phyloP scores from a whole-genome alignment of 2,329 filamentous ascomycete genomes.

The Exophiala bonariae region DNA sequence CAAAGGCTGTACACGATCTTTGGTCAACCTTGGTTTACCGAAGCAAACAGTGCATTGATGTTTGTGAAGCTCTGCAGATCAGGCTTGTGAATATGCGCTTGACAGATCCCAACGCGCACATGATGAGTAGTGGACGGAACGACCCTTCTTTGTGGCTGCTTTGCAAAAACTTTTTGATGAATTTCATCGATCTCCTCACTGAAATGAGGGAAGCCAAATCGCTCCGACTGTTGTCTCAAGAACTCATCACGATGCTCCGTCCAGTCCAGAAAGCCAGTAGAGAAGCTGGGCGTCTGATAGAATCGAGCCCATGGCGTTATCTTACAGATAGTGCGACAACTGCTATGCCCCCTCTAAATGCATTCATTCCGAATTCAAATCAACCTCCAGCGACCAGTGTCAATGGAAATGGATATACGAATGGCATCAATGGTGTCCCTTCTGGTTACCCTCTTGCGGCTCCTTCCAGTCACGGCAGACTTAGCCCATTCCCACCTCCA shows the following conservation, averaged over 20 bases:
- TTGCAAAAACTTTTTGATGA: slow-evolving; percentile 62
- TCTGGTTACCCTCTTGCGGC: too few relatives aligned
- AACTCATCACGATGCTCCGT: slow-evolving; percentile 72
- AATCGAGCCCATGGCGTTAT: slow-evolving; percentile 63
- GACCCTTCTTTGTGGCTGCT: slow-evolving; percentile 65
- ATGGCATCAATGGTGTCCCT: slow-evolving; percentile 24
- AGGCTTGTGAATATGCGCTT: slow-evolving; percentile 79
- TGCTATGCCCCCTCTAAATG: slow-evolving; percentile 24
- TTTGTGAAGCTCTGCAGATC: slow-evolving; percentile 70
- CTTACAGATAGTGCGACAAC: slow-evolving; percentile 45
- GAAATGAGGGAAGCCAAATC: slow-evolving; percentile 47
- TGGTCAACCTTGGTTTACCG: slow-evolving; percentile 73
- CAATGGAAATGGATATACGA: slow-evolving; percentile 12
- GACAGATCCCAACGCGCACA: slow-evolving; percentile 76
- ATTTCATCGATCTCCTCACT: slow-evolving; percentile 47
- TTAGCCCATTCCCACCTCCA: slow-evolving; percentile 21
- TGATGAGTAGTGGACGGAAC: slow-evolving; percentile 37
- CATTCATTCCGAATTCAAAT: slow-evolving; percentile 13
- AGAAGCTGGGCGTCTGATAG: slow-evolving; percentile 73
- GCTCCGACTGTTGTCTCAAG: slow-evolving; percentile 55
- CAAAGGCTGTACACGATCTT: slow-evolving; percentile 61
- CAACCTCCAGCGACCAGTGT: slow-evolving; percentile 4
- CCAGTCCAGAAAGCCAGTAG: slow-evolving; percentile 82
- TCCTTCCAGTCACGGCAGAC: slow-evolving; percentile 23
- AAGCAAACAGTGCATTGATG: slow-evolving; percentile 68